These are phyloP conservation scores for Delonix regia DNA, from an alignment of 306 rosid species.

Conservation along the genomic window DNA sequence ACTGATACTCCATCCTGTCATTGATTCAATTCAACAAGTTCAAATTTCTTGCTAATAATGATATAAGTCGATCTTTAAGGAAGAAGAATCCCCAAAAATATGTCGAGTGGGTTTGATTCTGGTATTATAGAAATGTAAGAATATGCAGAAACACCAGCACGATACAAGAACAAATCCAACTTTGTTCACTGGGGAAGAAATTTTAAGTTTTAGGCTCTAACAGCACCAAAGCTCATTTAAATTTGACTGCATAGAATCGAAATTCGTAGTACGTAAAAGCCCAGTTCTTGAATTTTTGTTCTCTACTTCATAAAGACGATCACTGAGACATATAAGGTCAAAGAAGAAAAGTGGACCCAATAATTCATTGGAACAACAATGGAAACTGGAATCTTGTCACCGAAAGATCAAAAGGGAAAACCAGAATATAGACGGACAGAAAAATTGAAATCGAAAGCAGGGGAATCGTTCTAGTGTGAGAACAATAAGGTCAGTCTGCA, in stretches of 20 bases:
- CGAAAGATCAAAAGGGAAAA: neutral
- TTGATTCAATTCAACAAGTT: neutral
- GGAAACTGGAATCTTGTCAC: neutral
- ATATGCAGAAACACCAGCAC: neutral
- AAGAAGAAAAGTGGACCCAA: neutral
- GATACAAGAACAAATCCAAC: neutral
- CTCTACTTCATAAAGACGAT: neutral
- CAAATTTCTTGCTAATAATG: neutral
- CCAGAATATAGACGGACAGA: neutral
- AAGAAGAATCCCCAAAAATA: neutral
- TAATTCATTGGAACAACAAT: neutral
- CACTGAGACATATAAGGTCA: neutral
- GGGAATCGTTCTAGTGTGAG: neutral
- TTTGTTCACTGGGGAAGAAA: neutral
- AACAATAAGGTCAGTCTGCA: neutral
- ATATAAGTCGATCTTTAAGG: neutral
- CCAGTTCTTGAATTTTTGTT: neutral
- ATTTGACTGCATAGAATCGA: neutral
- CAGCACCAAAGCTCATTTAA: neutral
- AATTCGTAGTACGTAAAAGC: neutral
- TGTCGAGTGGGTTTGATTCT: neutral
- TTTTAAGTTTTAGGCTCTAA: neutral
- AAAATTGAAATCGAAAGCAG: neutral
- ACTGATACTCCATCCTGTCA: conserved; percentile 52
- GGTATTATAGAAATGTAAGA: neutral